These are phyloP conservation scores for Filobasidium floriforme DNA, from an alignment of 768 basidiomycete species.

Conservation along the genomic window DNA sequence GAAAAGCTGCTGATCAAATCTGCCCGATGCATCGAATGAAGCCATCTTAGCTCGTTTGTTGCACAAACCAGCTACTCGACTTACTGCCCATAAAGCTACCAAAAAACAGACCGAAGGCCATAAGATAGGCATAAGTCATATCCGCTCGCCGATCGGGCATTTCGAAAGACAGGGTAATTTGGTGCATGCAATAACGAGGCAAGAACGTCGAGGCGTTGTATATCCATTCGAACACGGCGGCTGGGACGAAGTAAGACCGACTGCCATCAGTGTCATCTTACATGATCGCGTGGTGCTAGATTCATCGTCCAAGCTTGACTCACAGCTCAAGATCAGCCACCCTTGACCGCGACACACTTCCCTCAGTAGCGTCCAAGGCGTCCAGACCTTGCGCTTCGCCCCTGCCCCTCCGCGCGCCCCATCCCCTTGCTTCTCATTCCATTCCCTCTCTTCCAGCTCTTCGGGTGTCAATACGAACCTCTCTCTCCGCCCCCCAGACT, in stretches of 20 bases:
- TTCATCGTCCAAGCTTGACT: too few species aligned
- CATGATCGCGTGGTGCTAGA: not conserved
- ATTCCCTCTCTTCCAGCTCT: not conserved
- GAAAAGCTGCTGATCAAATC: constrained; percentile 1
- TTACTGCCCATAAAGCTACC: constrained; percentile 29
- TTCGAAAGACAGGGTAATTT: constrained; percentile 34
- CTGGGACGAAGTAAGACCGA: not conserved
- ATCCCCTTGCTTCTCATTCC: not conserved
- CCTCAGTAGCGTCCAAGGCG: not conserved
- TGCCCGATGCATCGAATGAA: not conserved
- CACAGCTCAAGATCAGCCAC: not conserved
- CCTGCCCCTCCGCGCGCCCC: not conserved
- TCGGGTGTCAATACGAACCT: not conserved
- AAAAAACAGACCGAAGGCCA: constrained; percentile 34
- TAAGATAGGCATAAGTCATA: constrained; percentile 34
- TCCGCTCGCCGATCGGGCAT: constrained; percentile 20
- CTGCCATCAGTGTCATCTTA: not conserved
- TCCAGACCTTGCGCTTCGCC: not conserved
- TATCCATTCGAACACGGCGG: not conserved
- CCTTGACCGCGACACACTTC: not conserved
- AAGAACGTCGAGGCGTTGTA: constrained; percentile 9
- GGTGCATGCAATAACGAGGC: constrained; percentile 23
- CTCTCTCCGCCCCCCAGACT: not conserved
- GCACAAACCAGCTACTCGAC: not conserved
- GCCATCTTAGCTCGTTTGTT: not conserved